Evolutionary conservation across 345 rosid genomes (phyloP).

Genomic region (Camelina sativa): DNA sequence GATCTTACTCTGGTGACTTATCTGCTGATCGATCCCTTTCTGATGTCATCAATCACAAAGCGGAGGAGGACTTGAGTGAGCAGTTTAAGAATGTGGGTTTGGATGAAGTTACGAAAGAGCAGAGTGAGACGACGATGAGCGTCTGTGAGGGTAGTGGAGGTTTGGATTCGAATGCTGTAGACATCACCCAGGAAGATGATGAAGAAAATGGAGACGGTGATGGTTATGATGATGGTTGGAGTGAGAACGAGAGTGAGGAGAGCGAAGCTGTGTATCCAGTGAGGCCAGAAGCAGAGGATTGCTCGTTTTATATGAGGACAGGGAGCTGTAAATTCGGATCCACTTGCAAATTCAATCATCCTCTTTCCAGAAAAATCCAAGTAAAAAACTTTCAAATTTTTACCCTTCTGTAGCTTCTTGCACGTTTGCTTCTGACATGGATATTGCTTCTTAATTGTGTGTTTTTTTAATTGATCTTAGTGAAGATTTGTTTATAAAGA

Average conservation of each 20-base stretch:
- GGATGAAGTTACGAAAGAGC: conserved; percentile 3
- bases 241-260: conserved; percentile 36
- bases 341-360: conserved; percentile 92
- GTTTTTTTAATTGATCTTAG: neutral
- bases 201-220: neutral
- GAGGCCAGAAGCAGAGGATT: conserved; percentile 86
- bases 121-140: conserved; percentile 12
- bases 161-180: conserved; percentile 16
- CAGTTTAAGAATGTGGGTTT: conserved; percentile 50
- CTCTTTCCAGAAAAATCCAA: conserved; percentile 59
- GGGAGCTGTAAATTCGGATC: conserved; percentile 87
- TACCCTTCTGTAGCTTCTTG: neutral
- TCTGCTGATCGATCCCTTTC: conserved; percentile 39
- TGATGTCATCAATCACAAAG: conserved; percentile 46
- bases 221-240: conserved; percentile 1
- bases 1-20: conserved; percentile 23
- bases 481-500: conserved; percentile 13
- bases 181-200: neutral
- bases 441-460: neutral
- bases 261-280: conserved; percentile 55
- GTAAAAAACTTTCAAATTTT: conserved; percentile 41
- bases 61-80: conserved; percentile 34
- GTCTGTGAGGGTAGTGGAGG: conserved; percentile 18
- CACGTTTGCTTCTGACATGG: conserved; percentile 25
- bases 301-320: conserved; percentile 76